Percentiles rank a stretch among this genome's conserved stretches.
Conservation (phyloP, 2,329 filamentous ascomycete species). For the Colletotrichum musae region DNA sequence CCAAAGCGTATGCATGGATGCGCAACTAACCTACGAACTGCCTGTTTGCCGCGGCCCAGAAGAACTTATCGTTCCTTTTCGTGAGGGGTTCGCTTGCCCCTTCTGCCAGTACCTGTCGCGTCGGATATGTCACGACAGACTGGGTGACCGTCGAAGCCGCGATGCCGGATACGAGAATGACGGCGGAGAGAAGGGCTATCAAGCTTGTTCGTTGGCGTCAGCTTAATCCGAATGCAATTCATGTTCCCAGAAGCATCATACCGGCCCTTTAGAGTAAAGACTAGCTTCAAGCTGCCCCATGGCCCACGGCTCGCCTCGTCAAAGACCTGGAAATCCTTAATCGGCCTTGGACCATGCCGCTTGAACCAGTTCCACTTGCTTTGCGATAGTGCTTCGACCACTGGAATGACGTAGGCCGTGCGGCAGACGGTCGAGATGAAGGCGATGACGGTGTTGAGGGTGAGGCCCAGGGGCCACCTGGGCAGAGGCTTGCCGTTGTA, state of each 20-base stretch:
- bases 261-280: slow-evolving; percentile 14
- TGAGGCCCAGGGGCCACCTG: slow-evolving; percentile 44
- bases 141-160: slow-evolving; percentile 38
- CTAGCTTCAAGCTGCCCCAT: slow-evolving; percentile 38
- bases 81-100: background rate
- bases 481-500: slow-evolving; percentile 44
- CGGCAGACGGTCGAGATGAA: slow-evolving; percentile 46
- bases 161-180: slow-evolving; percentile 33
- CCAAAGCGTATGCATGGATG: too few relatives aligned
- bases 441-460: slow-evolving; percentile 48
- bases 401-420: slow-evolving; percentile 44
- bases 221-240: too few relatives aligned
- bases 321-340: slow-evolving; percentile 37
- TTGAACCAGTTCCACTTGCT: slow-evolving; percentile 42
- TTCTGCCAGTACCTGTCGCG: background rate
- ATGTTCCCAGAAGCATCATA: background rate
- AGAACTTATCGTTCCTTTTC: background rate
- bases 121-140: slow-evolving; percentile 32
- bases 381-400: slow-evolving; percentile 45
- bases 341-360: slow-evolving; percentile 8
- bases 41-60: slow-evolving; percentile 16
- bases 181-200: background rate
- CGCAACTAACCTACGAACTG: background rate
- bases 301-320: slow-evolving; percentile 41
- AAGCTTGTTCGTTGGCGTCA: background rate